Evolutionary conservation across 75 land plant species (phyloP), one percentile per base, ranked within the genome.

Genomic region (Pinus albicaulis): DNA sequence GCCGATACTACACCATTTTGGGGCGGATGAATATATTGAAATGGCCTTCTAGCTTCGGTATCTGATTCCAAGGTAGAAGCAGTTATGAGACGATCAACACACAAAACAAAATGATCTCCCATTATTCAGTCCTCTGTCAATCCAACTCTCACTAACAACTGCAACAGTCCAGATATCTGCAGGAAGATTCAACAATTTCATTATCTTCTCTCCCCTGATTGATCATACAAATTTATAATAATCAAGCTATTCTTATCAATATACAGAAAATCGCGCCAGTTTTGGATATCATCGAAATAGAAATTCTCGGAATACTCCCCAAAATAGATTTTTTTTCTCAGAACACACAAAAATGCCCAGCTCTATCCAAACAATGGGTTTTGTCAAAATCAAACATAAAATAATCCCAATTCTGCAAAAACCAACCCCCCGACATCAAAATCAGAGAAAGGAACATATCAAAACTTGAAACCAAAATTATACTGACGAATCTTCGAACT

Each of bases 51-150:
- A 64, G 75, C 55, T 56, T 73, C 81, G 10, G 84, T 81, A 23
- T 84, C 86, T 71, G 89, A 86, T 79, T 87, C 85, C 55, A 85
- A 74, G 13, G 89, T 84, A 13, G 91, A 89, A 55, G 82, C 87
- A 34, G 92, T 87, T 48, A 90, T 79, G 75, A 90, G 73, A 26
- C 87, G 85, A 74, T 90, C 86, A 63, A 87, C 83, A 73, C 85
- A 73, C 76, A 87, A 77, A 22, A 73, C 83, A 77, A 90, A 80
- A 87, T 90, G 91, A 69, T 89, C 91, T 58, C 91, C 89, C 91
- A 89, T 89, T 25, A 2, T 41, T 59, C 44, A 22, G 41, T 68
- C 20, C 24, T 20, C 41, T 68, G 44, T 20, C 17, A 66, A 66
- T 38, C 6, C 36, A 63, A 48, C 12, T 44, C 44, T 41, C 44